These are phyloP conservation scores for Sclerotinia nivalis DNA, from an alignment of 2,329 filamentous ascomycete species.

Conservation along the genomic window DNA sequence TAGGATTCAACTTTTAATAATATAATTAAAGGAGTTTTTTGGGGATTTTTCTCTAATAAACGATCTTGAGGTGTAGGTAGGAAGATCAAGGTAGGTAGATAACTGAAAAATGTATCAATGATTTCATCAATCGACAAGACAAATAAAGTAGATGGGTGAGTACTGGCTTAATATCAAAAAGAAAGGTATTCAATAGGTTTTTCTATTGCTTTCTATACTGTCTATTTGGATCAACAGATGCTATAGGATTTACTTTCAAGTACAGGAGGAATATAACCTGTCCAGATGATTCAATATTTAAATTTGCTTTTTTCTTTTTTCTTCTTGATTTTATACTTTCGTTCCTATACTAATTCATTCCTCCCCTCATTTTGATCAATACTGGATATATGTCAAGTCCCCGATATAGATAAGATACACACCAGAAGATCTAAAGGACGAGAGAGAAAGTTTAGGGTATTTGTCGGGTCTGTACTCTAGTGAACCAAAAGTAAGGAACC, in stretches of 20 bases:
- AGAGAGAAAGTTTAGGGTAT: slow-evolving; percentile 1
- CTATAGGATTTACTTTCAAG: no score
- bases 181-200: no score
- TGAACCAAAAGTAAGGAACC: neutral
- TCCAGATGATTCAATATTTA: neutral
- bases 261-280: no score
- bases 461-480: neutral
- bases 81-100: no score
- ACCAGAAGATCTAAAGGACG: neutral
- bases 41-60: neutral
- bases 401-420: slow-evolving; percentile 2
- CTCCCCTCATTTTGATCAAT: neutral
- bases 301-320: neutral
- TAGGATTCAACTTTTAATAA: neutral
- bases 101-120: no score
- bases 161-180: no score
- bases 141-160: no score
- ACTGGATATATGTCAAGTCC: neutral
- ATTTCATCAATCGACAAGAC: no score
- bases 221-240: no score
- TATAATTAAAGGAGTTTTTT: neutral
- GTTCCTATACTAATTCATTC: neutral
- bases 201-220: no score
- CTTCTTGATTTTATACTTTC: neutral
- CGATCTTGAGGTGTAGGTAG: neutral